phyloP scores from a whole-genome alignment of 345 rosid species.

The Syzygium oleosum region DNA sequence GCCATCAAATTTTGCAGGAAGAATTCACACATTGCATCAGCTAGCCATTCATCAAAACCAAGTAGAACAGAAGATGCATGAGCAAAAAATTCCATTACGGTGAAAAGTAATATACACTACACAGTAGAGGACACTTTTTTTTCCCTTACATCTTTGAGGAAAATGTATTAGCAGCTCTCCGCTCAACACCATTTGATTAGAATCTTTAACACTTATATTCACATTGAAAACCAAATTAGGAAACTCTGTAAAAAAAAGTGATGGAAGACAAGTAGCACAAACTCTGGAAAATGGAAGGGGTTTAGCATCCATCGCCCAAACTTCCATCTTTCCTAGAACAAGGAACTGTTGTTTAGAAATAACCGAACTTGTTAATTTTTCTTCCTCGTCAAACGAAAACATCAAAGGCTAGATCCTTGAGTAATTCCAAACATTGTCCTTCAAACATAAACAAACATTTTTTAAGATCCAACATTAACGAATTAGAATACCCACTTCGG shows the following conservation, averaged over 20 bases:
- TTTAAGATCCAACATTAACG: not conserved
- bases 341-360: not conserved
- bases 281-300: not conserved
- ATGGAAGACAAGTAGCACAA: too few relatives aligned
- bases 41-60: not conserved
- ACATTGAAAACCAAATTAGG: not conserved
- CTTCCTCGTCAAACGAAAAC: not conserved
- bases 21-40: not conserved
- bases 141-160: not conserved
- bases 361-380: not conserved
- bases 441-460: not conserved
- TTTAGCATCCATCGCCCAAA: not conserved
- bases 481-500: not conserved
- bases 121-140: too few relatives aligned
- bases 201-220: not conserved
- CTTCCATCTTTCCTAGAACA: not conserved
- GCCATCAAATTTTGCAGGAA: not conserved
- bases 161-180: not conserved
- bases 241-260: too few relatives aligned
- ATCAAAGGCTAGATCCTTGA: not conserved
- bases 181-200: not conserved
- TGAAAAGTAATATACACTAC: not conserved
- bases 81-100: not conserved
- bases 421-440: not conserved
- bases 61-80: not conserved